Evolutionary conservation across 2,329 filamentous ascomycete species (phyloP), one percentile per base, ranked within the genome.

Genomic region (Alternaria panax): DNA sequence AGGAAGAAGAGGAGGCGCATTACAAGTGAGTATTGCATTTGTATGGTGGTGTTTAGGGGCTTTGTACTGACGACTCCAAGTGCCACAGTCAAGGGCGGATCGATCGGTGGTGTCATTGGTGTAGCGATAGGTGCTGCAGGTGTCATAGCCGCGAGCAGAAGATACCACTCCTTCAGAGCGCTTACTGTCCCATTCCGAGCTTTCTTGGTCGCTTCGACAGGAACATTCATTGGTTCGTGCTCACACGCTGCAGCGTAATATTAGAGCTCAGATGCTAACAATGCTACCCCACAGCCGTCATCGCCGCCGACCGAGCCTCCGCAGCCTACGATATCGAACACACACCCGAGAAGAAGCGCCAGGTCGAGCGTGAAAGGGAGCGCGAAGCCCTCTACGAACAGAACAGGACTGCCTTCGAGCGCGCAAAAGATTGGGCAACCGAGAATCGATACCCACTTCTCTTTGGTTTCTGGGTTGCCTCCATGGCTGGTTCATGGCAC

Each of bases 171-270:
- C 70, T 92, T 98, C 84, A 88, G 92, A 67, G 81, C 84, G 66
- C 88, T 99, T 62, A 97, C 94, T 0, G 75, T 97, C 0, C 95
- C 93, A 18, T 93, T 99, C 85, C 92, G 92, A 69, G 85, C 92
- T 54, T 99, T 98, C 86, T 87, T 98, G 64, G 86, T 95, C 66
- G 90, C 91, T 43, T 96, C 92, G 8, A 78, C 88, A 11, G 88
- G 87, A 47, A 97, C 95, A 4, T 97, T 97, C 75, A 85, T 88
- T 65, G 90, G 92, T 82, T 74, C 30, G 78, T 66, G 20, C 30
- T 16, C 30, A 18, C 36, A 34, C 12, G 27, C 16, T 18, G 8
- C n/a, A 32, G 24, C 4, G 38, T 41, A 20, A 41, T 5, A 24
- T 9, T 16, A 14, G n/a, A 40, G 22, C 22, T 27, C 25, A 5